These are phyloP conservation scores for Oryza glaberrima DNA, from an alignment of 176 grass and related monocot species.

Conservation along the genomic window DNA sequence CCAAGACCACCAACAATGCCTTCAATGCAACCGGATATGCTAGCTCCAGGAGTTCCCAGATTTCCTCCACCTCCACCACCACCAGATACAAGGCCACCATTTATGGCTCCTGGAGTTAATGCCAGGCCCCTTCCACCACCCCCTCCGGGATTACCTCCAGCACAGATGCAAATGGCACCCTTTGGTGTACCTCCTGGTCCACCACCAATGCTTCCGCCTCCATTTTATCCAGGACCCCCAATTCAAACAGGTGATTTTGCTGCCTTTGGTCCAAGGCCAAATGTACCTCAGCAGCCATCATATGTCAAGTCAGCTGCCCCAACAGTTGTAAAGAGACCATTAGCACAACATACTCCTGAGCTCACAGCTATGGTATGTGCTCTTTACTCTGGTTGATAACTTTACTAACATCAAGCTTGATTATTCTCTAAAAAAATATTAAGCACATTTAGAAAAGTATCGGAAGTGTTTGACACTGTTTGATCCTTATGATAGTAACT, in stretches of 20 bases:
- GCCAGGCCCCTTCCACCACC: constrained; percentile 65
- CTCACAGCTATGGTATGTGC: constrained; percentile 93
- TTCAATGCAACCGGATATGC: constrained; percentile 65
- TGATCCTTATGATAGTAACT: not conserved
- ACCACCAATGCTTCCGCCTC: constrained; percentile 61
- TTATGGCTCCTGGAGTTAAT: constrained; percentile 69
- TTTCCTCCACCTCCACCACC: constrained; percentile 83
- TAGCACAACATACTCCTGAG: constrained; percentile 97
- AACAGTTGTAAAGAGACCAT: constrained; percentile 94
- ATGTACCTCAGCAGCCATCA: constrained; percentile 84
- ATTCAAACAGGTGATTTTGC: constrained; percentile 60
- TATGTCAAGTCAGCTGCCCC: constrained; percentile 97
- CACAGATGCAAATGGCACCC: constrained; percentile 64
- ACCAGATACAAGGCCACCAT: constrained; percentile 68
- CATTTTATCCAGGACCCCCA: constrained; percentile 53
- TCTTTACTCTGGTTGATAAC: constrained; percentile 15
- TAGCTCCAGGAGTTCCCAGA: constrained; percentile 64
- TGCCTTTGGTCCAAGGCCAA: constrained; percentile 62
- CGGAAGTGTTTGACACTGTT: not conserved
- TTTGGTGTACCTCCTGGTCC: constrained; percentile 78
- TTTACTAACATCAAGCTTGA: constrained; percentile 10
- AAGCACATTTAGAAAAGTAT: not conserved
- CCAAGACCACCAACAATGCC: constrained; percentile 63
- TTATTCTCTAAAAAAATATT: constrained; percentile 8
- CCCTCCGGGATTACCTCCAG: constrained; percentile 68